Percentiles rank a stretch among this genome's conserved stretches.
Evolutionary conservation across 805 yeast genomes (phyloP).

Genomic region (Saccharomycopsis fermentans): DNA sequence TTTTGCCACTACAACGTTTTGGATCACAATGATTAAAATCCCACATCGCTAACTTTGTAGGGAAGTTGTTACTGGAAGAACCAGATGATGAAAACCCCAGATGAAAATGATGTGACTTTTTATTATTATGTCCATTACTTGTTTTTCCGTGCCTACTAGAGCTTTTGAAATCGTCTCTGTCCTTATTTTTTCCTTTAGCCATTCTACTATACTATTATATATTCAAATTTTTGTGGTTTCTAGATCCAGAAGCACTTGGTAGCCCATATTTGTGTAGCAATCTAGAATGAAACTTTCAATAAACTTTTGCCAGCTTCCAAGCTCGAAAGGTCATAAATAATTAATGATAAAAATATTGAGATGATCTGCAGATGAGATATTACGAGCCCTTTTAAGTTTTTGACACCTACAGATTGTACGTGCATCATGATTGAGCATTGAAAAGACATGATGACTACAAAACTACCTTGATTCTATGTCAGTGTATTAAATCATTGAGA

Average conservation of each 20-base stretch:
- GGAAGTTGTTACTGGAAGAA: conserved; percentile 41
- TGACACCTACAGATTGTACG: not conserved
- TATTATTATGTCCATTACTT: conserved; percentile 14
- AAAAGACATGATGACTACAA: not conserved
- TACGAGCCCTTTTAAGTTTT: not conserved
- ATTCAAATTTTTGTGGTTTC: too few relatives aligned
- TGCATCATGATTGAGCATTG: not conserved
- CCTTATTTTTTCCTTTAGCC: conserved; percentile 43
- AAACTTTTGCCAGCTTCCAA: too few relatives aligned
- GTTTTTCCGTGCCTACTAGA: not conserved
- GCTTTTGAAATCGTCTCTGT: conserved; percentile 3
- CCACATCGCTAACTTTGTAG: conserved; percentile 94
- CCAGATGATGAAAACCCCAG: conserved; percentile 14
- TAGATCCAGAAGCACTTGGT: too few relatives aligned
- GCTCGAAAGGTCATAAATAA: too few relatives aligned
- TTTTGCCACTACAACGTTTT: conserved; percentile 92
- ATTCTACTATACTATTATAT: too few relatives aligned
- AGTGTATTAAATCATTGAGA: not conserved
- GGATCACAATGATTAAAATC: conserved; percentile 99
- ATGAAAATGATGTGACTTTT: conserved; percentile 2
- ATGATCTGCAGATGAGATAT: not conserved
- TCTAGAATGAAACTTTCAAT: too few relatives aligned
- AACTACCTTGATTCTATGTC: not conserved
- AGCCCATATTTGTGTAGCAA: too few relatives aligned
- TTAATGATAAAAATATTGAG: too few relatives aligned